Evolutionary conservation across 345 rosid species (phyloP).

Genomic region (Leavenworthia alabamica): DNA sequence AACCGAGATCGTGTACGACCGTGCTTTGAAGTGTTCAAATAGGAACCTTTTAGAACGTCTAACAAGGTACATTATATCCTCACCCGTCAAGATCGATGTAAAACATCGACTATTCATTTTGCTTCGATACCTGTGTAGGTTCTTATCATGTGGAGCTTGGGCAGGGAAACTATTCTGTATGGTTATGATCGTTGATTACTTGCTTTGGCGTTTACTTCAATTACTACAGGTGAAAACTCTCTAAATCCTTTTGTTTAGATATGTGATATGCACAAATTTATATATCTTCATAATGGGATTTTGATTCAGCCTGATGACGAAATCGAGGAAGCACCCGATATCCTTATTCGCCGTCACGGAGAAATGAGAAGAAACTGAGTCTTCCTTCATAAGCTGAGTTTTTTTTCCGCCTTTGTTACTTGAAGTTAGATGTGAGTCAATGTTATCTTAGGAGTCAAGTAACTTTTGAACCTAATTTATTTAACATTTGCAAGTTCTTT

Average conservation of each 20-base stretch:
- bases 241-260: neutral
- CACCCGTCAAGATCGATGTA: neutral
- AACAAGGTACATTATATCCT: conserved; percentile 43
- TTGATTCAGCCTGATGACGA: conserved; percentile 59
- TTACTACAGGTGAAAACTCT: conserved; percentile 47
- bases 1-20: conserved; percentile 81
- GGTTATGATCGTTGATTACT: conserved; percentile 83
- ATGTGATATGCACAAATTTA: neutral
- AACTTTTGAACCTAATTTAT: neutral
- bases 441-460: neutral
- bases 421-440: neutral
- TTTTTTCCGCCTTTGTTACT: neutral
- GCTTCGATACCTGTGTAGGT: conserved; percentile 32
- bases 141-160: conserved; percentile 89
- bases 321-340: conserved; percentile 70
- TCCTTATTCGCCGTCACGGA: conserved; percentile 16
- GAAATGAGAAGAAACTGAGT: neutral
- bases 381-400: neutral
- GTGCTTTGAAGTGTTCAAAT: conserved; percentile 62
- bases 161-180: conserved; percentile 88
- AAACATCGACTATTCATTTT: neutral
- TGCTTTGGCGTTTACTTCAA: conserved; percentile 64
- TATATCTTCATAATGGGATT: neutral
- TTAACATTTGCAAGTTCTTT: neutral
- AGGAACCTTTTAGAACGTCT: conserved; percentile 57